Conservation (phyloP, 352 stramenopile genomes). For the Phytopythium oedochilum region DNA sequence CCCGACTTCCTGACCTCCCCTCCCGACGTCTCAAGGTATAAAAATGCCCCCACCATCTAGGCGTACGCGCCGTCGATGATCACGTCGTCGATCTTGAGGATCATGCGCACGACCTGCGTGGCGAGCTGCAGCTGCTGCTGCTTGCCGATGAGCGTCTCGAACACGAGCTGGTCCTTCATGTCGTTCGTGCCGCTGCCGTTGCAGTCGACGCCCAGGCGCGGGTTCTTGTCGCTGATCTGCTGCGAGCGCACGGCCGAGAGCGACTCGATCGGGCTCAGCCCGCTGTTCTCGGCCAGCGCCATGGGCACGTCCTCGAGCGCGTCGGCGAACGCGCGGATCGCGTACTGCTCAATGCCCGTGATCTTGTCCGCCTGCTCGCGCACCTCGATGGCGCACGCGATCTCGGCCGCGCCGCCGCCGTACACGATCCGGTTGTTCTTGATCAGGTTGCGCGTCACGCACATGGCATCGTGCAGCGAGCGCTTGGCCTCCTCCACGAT, state of each 20-base stretch:
- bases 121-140: conserved; percentile 99
- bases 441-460: conserved; percentile 99
- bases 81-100: conserved; percentile 99
- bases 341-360: conserved; percentile 93
- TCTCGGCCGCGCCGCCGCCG: conserved; percentile 96
- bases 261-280: conserved; percentile 96
- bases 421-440: conserved; percentile 99
- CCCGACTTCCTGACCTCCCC: no score
- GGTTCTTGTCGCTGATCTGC: conserved; percentile 94
- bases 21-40: no score
- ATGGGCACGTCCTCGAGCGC: conserved; percentile 99
- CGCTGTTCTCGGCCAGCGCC: conserved; percentile 98
- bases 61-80: conserved; percentile 94
- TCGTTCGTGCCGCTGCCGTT: conserved; percentile 92
- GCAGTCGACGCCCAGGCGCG: conserved; percentile 96
- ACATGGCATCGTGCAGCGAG: conserved; percentile 99
- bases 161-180: conserved; percentile 99
- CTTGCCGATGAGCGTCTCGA: conserved; percentile 99
- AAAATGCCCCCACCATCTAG: no score
- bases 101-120: conserved; percentile 99
- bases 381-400: conserved; percentile 96
- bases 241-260: conserved; percentile 96
- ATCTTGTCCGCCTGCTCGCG: conserved; percentile 81
- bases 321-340: conserved; percentile 98
- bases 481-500: conserved; percentile 99